Conservation (phyloP, 768 basidiomycete species). For the Hericium coralloides region DNA sequence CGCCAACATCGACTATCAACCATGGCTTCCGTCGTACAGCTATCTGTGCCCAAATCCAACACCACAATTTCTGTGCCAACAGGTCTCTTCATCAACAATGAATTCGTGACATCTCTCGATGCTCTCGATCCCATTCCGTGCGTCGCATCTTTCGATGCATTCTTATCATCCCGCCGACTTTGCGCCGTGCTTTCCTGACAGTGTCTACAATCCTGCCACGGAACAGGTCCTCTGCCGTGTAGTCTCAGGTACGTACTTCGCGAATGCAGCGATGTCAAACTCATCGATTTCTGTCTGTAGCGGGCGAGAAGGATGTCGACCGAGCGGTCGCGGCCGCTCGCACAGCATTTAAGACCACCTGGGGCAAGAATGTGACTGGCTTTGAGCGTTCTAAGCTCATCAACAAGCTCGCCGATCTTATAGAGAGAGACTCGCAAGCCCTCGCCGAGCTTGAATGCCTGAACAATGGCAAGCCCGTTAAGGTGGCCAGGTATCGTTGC, state of each 20-base stretch:
- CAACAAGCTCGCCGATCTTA: slow-evolving; percentile 82
- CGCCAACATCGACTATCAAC: not conserved
- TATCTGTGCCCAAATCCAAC: slow-evolving; percentile 20
- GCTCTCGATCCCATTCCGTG: slow-evolving; percentile 58
- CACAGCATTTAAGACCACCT: slow-evolving; percentile 73
- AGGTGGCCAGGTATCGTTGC: slow-evolving; percentile 34
- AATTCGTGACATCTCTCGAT: slow-evolving; percentile 74
- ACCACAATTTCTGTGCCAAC: slow-evolving; percentile 54
- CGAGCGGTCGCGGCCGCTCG: slow-evolving; percentile 77
- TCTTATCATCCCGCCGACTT: not conserved
- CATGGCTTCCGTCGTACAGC: slow-evolving; percentile 15
- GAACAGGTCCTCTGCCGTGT: slow-evolving; percentile 67
- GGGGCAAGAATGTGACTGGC: slow-evolving; percentile 86
- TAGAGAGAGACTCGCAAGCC: slow-evolving; percentile 75
- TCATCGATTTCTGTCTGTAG: slow-evolving; percentile 25
- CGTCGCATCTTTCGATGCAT: slow-evolving; percentile 15
- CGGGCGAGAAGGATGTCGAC: slow-evolving; percentile 71
- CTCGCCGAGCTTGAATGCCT: slow-evolving; percentile 79
- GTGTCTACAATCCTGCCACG: slow-evolving; percentile 58
- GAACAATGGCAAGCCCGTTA: slow-evolving; percentile 90
- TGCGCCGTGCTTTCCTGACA: not conserved
- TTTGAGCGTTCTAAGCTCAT: slow-evolving; percentile 73
- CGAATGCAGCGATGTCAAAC: not conserved
- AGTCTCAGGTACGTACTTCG: slow-evolving; percentile 31
- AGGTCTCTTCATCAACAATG: slow-evolving; percentile 87